Evolutionary conservation across 768 basidiomycete genomes (phyloP), one percentile per base, ranked within the genome.

Genomic region (Lactifluus pinguis): DNA sequence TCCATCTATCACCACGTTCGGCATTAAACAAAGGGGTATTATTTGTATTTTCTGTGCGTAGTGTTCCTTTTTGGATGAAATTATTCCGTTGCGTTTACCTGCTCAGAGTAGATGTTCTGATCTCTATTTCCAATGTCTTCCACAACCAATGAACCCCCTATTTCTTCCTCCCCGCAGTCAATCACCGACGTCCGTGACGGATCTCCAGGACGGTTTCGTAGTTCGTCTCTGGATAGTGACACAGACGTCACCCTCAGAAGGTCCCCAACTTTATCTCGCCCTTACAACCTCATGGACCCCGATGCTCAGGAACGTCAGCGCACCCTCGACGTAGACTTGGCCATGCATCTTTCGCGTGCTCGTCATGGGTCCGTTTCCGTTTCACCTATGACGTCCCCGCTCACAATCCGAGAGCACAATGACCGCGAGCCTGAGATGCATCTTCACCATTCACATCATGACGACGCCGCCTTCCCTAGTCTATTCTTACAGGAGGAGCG

Each of bases 301-400:
- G 82, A 89, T 55, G 83, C 83, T 19, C 78, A 85, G 57, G 93
- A 97, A 72, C 83, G 94, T 19, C 94, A 98, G 76, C 82, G 89
- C 39, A 85, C 91, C 6, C 90, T 97, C 86, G 95, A 98, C 68
- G 90, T 90, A 0, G 93, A 95, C 68, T 92, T 92, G 88, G 91
- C 89, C 55, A 80, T 90, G 69, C 86, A 88, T 36, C 80, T 88
- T 45, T 87, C 86, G 25, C 78, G 82, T 21, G 88, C 87, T 1
- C 80, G 89, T 21, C 77, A 85, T 61, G 84, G 84, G 53, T 86
- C 86, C 0, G 67, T 83, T 7, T 66, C 65, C 7, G 71, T 63
- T 25, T 61, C 65, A 6, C 61, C 68, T 14, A 58, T 75, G 4
- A 48, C 67, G 55, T 69, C 68, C 11, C 72, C 76, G 0, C 62